Evolutionary conservation across 2,329 filamentous ascomycete genomes (phyloP).

Genomic region (Colletotrichum magnum): DNA sequence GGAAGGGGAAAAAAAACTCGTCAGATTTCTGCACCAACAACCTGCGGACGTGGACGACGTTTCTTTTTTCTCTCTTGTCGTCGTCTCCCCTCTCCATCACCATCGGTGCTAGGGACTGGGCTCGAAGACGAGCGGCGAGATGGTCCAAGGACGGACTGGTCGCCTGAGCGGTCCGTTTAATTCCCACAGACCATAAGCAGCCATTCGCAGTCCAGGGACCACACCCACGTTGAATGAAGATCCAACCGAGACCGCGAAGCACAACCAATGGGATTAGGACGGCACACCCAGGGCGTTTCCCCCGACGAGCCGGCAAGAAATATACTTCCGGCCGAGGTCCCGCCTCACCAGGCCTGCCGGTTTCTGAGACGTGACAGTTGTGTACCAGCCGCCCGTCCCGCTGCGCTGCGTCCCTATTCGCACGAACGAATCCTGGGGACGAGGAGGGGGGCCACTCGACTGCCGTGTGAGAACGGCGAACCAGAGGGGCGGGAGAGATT

Average conservation of each 20-base stretch:
- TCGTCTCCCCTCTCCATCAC: neutral
- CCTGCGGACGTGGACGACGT: neutral
- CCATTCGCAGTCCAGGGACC: neutral
- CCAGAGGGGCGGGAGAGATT: constrained; percentile 4
- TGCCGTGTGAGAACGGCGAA: constrained; percentile 1
- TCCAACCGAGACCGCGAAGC: neutral
- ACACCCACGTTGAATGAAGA: neutral
- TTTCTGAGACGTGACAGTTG: constrained; percentile 28
- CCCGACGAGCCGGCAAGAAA: neutral
- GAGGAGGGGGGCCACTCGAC: constrained; percentile 1
- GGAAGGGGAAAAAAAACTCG: constrained; percentile 2
- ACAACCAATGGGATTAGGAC: constrained; percentile 18
- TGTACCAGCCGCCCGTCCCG: constrained; percentile 12
- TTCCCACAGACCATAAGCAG: neutral
- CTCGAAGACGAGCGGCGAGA: too few relatives aligned
- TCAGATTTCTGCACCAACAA: constrained; percentile 21
- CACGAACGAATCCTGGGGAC: neutral
- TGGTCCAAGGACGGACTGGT: neutral
- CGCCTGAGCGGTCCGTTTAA: neutral
- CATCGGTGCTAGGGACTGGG: neutral
- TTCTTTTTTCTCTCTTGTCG: constrained; percentile 5
- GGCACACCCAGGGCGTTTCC: neutral
- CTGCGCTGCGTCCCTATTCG: constrained; percentile 14
- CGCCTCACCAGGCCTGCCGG: constrained; percentile 10
- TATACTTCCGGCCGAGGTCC: constrained; percentile 23